A percentile compares a stretch with the other conserved stretches of the same genome.
Evolutionary conservation across 2,329 filamentous ascomycete species (phyloP).

Genomic region (Xylaria sp.): DNA sequence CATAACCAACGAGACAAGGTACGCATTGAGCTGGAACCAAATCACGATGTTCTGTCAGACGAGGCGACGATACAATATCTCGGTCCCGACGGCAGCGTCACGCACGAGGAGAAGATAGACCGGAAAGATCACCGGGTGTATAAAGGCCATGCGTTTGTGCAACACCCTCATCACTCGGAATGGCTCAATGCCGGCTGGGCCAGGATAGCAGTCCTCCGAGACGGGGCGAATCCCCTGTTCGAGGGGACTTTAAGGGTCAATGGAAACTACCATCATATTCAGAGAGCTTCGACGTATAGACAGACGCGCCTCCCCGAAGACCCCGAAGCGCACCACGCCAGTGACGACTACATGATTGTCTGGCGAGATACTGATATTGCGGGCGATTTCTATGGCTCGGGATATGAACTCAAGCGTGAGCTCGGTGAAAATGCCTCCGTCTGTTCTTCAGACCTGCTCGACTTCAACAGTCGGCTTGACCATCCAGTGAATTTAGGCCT

Average conservation of each 20-base stretch:
- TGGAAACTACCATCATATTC: constrained; percentile 87
- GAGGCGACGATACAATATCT: constrained; percentile 80
- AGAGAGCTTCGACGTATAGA: constrained; percentile 78
- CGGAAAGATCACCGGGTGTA: constrained; percentile 83
- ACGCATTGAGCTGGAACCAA: constrained; percentile 85
- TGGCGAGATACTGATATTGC: constrained; percentile 91
- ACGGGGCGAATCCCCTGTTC: constrained; percentile 84
- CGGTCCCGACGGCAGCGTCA: constrained; percentile 75
- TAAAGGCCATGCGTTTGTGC: constrained; percentile 80
- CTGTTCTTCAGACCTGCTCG: constrained; percentile 80
- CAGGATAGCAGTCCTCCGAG: constrained; percentile 78
- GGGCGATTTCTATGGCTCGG: constrained; percentile 53
- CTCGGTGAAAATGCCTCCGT: constrained; percentile 53
- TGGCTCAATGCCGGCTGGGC: constrained; percentile 92
- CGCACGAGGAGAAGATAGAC: constrained; percentile 74
- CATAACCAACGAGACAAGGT: constrained; percentile 75
- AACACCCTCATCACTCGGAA: constrained; percentile 66
- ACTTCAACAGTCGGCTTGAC: constrained; percentile 80
- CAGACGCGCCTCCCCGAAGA: constrained; percentile 78
- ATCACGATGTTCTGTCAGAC: constrained; percentile 86
- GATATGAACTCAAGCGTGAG: constrained; percentile 72
- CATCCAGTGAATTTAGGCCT: constrained; percentile 72
- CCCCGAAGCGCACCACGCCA: constrained; percentile 67
- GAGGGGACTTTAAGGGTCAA: constrained; percentile 88
- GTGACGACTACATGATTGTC: constrained; percentile 84